Percentiles rank a stretch among this genome's conserved stretches.
Evolutionary conservation across 1,139 yeast genomes (phyloP).

Genomic region (Candida albicans): DNA sequence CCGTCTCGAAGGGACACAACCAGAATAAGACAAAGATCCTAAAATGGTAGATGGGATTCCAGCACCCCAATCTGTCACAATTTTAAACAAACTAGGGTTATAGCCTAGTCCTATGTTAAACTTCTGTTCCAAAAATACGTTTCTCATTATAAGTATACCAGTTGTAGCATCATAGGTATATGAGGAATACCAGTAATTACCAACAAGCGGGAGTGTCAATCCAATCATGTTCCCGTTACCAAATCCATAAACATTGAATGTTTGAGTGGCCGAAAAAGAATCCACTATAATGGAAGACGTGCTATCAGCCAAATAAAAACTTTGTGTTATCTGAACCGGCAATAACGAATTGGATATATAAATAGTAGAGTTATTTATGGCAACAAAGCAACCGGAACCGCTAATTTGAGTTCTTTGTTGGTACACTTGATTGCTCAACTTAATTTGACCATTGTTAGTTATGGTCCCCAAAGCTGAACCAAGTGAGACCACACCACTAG

Average conservation of each 20-base stretch:
- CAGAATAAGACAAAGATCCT: conserved; percentile 17
- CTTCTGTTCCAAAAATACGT: conserved; percentile 12
- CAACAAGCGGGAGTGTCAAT: conserved; percentile 5
- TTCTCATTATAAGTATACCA: conserved; percentile 23
- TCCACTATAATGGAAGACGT: conserved; percentile 22
- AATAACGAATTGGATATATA: conserved; percentile 20
- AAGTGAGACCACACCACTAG: conserved; percentile 21
- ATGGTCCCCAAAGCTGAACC: conserved; percentile 20
- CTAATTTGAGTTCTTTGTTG: conserved; percentile 24
- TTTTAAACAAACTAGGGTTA: conserved; percentile 13
- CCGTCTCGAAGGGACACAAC: conserved; percentile 16
- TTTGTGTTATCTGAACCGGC: conserved; percentile 21
- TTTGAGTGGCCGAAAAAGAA: conserved; percentile 18
- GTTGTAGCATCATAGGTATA: conserved; percentile 16
- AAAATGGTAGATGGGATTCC: conserved; percentile 12
- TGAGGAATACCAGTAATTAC: conserved; percentile 3
- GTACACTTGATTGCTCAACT: conserved; percentile 26
- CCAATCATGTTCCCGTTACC: conserved; percentile 18
- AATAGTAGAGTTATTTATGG: conserved; percentile 21
- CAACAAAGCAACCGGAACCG: conserved; percentile 33
- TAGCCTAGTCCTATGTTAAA: conserved; percentile 28
- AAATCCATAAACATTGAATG: conserved; percentile 30
- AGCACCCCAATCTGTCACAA: conserved; percentile 18
- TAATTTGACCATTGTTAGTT: conserved; percentile 25
- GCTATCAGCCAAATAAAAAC: conserved; percentile 22